A percentile compares a stretch with the other conserved stretches of the same genome.
Conservation (phyloP, 1,284 basidiomycete genomes). For the Ceratobasidium sp. region DNA sequence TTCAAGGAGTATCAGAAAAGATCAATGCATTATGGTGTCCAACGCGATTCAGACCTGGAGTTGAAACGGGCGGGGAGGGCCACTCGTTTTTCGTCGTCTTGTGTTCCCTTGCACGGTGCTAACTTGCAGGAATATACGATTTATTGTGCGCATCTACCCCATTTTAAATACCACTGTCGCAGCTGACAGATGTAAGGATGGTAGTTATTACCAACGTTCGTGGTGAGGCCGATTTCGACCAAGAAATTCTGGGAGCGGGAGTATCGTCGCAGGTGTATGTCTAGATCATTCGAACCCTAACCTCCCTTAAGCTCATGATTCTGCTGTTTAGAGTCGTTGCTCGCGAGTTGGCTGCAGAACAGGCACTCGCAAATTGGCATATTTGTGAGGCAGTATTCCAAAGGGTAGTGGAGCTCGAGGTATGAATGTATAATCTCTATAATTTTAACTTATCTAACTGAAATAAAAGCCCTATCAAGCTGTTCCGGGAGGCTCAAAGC, state of each 20-base stretch:
- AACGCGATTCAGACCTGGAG: constrained; percentile 11
- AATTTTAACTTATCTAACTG: neutral
- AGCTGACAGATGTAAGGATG: neutral
- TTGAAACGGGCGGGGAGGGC: neutral
- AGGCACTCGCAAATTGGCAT: constrained; percentile 34
- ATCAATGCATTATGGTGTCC: neutral
- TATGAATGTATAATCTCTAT: neutral
- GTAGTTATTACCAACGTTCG: constrained; percentile 14
- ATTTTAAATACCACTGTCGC: neutral
- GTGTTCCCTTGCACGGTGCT: neutral
- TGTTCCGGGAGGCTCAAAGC: neutral
- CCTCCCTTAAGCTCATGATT: neutral
- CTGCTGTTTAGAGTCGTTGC: constrained; percentile 5
- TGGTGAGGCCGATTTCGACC: neutral
- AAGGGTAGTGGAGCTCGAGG: neutral
- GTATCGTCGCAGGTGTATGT: constrained; percentile 9
- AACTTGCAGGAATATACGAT: neutral
- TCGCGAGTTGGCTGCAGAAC: constrained; percentile 34
- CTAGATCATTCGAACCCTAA: neutral
- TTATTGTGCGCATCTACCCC: neutral
- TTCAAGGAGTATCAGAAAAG: constrained; percentile 9
- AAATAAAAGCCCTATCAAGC: neutral
- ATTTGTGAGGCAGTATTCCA: constrained; percentile 10
- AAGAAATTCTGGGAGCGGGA: constrained; percentile 8
- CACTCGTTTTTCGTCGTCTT: neutral